phyloP scores from a whole-genome alignment of 2,329 filamentous ascomycete genomes.

The Stachybotrys chartarum region DNA sequence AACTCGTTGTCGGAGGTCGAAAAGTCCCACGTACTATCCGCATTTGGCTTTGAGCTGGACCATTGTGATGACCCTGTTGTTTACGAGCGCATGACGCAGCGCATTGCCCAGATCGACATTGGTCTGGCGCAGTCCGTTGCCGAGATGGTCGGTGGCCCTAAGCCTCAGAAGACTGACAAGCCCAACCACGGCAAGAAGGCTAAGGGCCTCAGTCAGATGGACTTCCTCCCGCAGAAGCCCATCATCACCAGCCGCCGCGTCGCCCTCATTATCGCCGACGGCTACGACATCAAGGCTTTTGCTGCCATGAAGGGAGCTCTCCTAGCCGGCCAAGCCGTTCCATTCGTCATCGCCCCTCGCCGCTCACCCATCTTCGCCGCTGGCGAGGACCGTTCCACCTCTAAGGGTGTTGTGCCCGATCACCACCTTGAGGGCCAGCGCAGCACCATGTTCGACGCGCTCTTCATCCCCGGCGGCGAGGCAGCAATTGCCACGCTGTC shows the following conservation, averaged over 20 bases:
- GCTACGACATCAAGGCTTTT: slow-evolving; percentile 63
- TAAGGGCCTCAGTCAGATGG: slow-evolving; percentile 61
- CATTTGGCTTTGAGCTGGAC: slow-evolving; percentile 69
- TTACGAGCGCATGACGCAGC: slow-evolving; percentile 61
- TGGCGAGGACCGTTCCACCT: slow-evolving; percentile 43
- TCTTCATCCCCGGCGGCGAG: slow-evolving; percentile 69
- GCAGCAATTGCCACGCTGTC: slow-evolving; percentile 55
- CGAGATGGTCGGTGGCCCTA: slow-evolving; percentile 58
- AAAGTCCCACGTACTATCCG: slow-evolving; percentile 64
- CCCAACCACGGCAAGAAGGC: slow-evolving; percentile 61
- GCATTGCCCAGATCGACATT: slow-evolving; percentile 67
- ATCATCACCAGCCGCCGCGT: slow-evolving; percentile 66
- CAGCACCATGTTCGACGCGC: slow-evolving; percentile 72
- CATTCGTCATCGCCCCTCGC: slow-evolving; percentile 65
- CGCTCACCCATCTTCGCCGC: slow-evolving; percentile 59
- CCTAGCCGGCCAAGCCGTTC: slow-evolving; percentile 54
- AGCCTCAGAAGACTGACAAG: slow-evolving; percentile 43
- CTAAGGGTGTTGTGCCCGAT: slow-evolving; percentile 56
- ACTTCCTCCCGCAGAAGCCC: slow-evolving; percentile 54
- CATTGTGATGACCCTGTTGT: slow-evolving; percentile 76
- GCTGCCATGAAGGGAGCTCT: slow-evolving; percentile 57
- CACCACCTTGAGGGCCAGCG: slow-evolving; percentile 76
- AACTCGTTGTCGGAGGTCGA: slow-evolving; percentile 66
- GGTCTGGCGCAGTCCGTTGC: slow-evolving; percentile 62
- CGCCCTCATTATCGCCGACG: slow-evolving; percentile 71